These are phyloP conservation scores for Phylloporus sp. DNA, from an alignment of 1,284 basidiomycete genomes.

Conservation along the genomic window DNA sequence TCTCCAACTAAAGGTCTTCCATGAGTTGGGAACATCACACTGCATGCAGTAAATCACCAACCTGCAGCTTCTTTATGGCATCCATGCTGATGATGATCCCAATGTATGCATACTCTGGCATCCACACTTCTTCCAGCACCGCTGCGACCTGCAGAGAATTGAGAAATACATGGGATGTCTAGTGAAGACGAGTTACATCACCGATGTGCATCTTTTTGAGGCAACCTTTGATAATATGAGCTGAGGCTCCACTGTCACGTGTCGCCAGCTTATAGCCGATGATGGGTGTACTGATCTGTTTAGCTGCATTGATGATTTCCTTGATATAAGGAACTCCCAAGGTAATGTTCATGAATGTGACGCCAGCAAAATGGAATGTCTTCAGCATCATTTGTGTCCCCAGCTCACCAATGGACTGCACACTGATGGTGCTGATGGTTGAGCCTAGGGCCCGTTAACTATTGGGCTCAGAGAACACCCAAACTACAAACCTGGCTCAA, in stretches of 20 bases:
- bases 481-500: slow-evolving; percentile 76
- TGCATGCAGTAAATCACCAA: slow-evolving; percentile 33
- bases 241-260: slow-evolving; percentile 84
- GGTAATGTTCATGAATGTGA: slow-evolving; percentile 99
- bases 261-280: slow-evolving; percentile 96
- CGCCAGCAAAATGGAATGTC: slow-evolving; percentile 99
- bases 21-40: background rate
- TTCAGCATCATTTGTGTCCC: slow-evolving; percentile 99
- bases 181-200: slow-evolving; percentile 59
- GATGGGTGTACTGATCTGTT: slow-evolving; percentile 96
- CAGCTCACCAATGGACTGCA: slow-evolving; percentile 99
- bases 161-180: background rate
- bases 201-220: slow-evolving; percentile 95
- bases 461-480: background rate
- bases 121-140: slow-evolving; percentile 97
- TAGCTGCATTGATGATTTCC: slow-evolving; percentile 99
- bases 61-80: slow-evolving; percentile 90
- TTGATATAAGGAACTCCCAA: slow-evolving; percentile 99
- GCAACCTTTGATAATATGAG: slow-evolving; percentile 96
- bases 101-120: slow-evolving; percentile 89
- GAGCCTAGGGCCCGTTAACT: slow-evolving; percentile 59
- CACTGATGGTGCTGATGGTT: slow-evolving; percentile 97
- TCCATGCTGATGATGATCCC: slow-evolving; percentile 92
- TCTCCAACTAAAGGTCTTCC: slow-evolving; percentile 68
- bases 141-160: slow-evolving; percentile 71